Base-by-base conservation (phyloP, 2,329 filamentous ascomycete genomes). In the Talaromyces sp. region DNA sequence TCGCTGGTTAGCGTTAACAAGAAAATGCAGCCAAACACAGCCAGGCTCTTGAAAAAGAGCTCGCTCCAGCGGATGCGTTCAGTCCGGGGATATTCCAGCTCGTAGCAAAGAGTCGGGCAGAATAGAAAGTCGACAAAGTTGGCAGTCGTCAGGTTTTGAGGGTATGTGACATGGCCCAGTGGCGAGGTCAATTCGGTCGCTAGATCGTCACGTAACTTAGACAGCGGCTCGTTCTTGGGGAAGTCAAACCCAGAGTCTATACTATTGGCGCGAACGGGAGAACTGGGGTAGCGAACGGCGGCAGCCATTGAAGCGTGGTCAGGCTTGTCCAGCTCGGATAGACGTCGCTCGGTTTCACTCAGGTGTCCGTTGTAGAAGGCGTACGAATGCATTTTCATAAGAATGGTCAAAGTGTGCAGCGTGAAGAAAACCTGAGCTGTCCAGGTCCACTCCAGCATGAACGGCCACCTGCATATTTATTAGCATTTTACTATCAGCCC, bases 321-420 rank as follows among this genome's bases (percentile, higher is more conserved):
- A 2, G 56, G 83, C 1, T 92, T 91, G 74, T 99, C 95, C 35
- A 99, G 86, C 46, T 86, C 86, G 59, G 84, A 85, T 13, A 99
- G 82, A 11, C 91, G 88, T 71, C 89, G 87, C 73, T 96, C 86
- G 0, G 91, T 96, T 73, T 95, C 91, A 66, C 89, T 90, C 17
- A 99, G 81, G 74, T 99, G 95, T 11, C 95, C 95, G 69, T 97
- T 98, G 80, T 99, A 99, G 75, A 98, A 99, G 26, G 91, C 90
- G 71, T 96, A 99, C 6, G 93, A 97, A 75, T 99, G 95, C 86
- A 98, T 95, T 81, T 99, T 99, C 95, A 99, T 99, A 56, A 97
- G 86, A 21, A 99, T 82, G 8, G 91, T 89, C 76, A 99, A 86
- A 50, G 92, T 89, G 75, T 99, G 95, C 35, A 99, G 81, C 11